Evolutionary conservation across 2,329 filamentous ascomycete genomes (phyloP), one percentile per base, ranked within the genome.

Genomic region (Aspergillus sp.): DNA sequence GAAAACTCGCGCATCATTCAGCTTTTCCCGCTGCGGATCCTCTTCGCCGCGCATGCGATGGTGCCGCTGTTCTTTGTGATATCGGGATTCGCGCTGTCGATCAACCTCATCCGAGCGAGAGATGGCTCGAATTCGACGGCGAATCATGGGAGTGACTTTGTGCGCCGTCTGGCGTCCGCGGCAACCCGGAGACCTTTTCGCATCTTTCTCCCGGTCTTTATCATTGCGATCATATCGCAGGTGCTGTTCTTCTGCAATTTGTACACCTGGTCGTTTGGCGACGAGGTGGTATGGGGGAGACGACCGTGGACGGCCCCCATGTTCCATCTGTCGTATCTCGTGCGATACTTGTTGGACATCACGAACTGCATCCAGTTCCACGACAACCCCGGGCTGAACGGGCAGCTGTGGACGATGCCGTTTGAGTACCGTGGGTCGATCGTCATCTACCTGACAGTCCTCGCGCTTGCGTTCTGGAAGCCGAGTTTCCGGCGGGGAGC

Each of bases 51-150:
- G 2, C 64, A 65, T 5, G 66, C 70, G 1, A 72, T 75, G 36
- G 81, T 84, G 0, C 74, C 79, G 2, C 72, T 74, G 5, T 84
- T 84, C 61, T 83, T 81, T 65, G 76, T 84, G 58, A 78, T 84
- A 47, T 84, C 81, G 0, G 82, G 81, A 53, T 84, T 83, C 54
- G 81, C 81, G 4, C 68, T 84, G 13, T 77, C 80, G 1, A 67
- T 76, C 38, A 80, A 80, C 59, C 75, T 80, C 0, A 57, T 83
- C 16, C 19, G 16, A n/a, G 40, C 40, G 51, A 67, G 65, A 21
- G 45, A 54, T 19, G 56, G 16, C 32, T 47, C 11, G 45, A 53
- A 16, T 57, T n/a, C n/a, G n/a, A 55, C n/a, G 45, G 55, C 34
- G n/a, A 38, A 38, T 29, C 25, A 29, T 29, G 34, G 34, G 2